Percentiles rank a stretch among this genome's conserved stretches.
Conservation (phyloP, 2,329 filamentous ascomycete genomes). For the Phialemoniopsis sp. region DNA sequence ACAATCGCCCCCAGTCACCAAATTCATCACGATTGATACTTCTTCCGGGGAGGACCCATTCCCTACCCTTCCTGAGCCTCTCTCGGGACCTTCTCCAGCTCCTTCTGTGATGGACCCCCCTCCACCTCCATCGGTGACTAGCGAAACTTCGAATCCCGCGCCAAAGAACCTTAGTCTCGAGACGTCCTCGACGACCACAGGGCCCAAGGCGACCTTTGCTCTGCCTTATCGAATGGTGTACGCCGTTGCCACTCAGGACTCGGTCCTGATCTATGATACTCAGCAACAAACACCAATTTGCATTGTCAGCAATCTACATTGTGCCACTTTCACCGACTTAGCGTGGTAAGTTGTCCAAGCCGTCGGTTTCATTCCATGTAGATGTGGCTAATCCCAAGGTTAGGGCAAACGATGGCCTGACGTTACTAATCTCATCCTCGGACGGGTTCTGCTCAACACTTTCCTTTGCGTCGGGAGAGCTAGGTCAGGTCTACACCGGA, state of each 20-base stretch:
- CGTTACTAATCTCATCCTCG: constrained; percentile 57
- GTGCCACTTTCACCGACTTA: constrained; percentile 94
- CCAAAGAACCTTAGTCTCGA: constrained; percentile 40
- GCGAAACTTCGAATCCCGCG: constrained; percentile 43
- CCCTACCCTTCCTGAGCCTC: constrained; percentile 76
- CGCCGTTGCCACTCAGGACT: constrained; percentile 94
- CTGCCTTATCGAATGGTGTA: constrained; percentile 93
- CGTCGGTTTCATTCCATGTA: neutral
- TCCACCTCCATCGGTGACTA: constrained; percentile 45
- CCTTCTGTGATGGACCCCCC: constrained; percentile 79
- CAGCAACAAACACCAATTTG: constrained; percentile 93
- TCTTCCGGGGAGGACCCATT: constrained; percentile 83
- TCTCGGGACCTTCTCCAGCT: constrained; percentile 56
- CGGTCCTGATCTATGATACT: constrained; percentile 92
- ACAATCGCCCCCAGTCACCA: constrained; percentile 63
- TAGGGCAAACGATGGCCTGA: constrained; percentile 44
- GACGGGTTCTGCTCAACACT: constrained; percentile 96
- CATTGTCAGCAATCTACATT: constrained; percentile 94
- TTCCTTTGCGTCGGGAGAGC: constrained; percentile 76
- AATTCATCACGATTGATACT: constrained; percentile 92
- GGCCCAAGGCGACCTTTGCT: constrained; percentile 69
- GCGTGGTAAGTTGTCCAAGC: constrained; percentile 65
- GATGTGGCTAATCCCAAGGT: neutral
- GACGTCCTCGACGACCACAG: constrained; percentile 43
- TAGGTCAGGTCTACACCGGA: constrained; percentile 77